Percentiles rank a stretch among this genome's conserved stretches.
Evolutionary conservation across 176 grass and related monocot genomes (phyloP).

Genomic region (Miscanthus lutarioriparius): DNA sequence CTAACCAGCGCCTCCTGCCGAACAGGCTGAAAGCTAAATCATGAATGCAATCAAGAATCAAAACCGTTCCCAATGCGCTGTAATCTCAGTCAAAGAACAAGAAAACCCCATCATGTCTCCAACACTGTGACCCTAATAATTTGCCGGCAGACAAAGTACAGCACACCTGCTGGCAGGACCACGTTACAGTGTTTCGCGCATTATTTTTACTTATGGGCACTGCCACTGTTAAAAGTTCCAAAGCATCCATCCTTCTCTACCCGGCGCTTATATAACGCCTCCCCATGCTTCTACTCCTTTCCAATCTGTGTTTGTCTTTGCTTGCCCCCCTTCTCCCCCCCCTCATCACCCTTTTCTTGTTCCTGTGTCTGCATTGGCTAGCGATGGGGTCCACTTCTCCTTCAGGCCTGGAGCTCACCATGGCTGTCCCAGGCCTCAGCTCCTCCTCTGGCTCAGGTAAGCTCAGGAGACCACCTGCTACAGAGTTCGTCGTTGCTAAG

Average conservation of each 20-base stretch:
- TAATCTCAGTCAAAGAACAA: conserved; percentile 33
- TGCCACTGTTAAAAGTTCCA: conserved; percentile 23
- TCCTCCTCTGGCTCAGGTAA: conserved; percentile 87
- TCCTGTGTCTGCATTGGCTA: conserved; percentile 23
- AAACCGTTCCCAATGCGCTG: not conserved
- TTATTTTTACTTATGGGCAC: not conserved
- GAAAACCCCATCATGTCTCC: conserved; percentile 37
- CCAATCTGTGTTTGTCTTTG: conserved; percentile 49
- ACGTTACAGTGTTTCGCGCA: not conserved
- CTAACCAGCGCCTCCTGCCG: too few species aligned
- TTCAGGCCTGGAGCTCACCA: conserved; percentile 93
- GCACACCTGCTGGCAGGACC: conserved; percentile 11
- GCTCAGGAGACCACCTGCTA: not conserved
- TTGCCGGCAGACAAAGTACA: conserved; percentile 51
- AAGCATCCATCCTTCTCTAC: not conserved
- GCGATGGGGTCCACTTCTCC: conserved; percentile 66
- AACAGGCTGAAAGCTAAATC: too few species aligned
- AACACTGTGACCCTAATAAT: conserved; percentile 35
- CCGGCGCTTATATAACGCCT: conserved; percentile 48
- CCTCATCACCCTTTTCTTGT: conserved; percentile 21
- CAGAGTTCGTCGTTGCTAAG: conserved; percentile 7
- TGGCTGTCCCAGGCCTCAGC: conserved; percentile 79
- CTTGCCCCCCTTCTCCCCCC: conserved; percentile 27
- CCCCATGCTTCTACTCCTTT: conserved; percentile 52
- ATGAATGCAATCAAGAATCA: not conserved